These are phyloP conservation scores for Mortierella sp. DNA, from an alignment of 371 early-diverging fungal species.

Conservation along the genomic window DNA sequence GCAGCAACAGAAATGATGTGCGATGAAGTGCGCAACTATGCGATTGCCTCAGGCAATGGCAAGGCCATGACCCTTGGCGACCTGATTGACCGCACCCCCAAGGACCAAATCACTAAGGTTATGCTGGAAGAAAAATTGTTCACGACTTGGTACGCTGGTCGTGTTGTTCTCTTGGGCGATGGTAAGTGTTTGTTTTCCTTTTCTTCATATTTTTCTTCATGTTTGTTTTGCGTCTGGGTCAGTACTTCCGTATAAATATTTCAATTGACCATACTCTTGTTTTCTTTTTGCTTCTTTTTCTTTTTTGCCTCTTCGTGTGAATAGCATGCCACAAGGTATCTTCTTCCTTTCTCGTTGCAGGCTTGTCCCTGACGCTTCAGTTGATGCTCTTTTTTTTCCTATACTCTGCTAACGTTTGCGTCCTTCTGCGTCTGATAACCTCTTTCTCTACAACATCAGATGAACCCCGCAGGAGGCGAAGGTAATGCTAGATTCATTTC, in stretches of 20 bases:
- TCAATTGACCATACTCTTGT: not conserved
- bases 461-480: not conserved
- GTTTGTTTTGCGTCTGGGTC: not conserved
- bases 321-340: not conserved
- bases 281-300: not conserved
- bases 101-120: not conserved
- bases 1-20: not conserved
- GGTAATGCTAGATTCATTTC: not conserved
- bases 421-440: too few species aligned
- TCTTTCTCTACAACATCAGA: not conserved
- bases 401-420: too few species aligned
- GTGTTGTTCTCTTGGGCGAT: not conserved
- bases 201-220: not conserved
- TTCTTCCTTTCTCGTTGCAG: not conserved
- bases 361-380: not conserved
- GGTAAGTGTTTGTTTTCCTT: not conserved
- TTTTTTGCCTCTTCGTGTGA: not conserved
- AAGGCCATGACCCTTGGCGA: not conserved
- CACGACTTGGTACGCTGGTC: not conserved
- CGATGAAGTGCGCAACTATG: not conserved
- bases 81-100: not conserved
- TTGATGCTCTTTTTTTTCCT: not conserved
- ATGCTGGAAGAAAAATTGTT: not conserved
- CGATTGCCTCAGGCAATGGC: not conserved
- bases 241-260: not conserved